A percentile compares a stretch with the other conserved stretches of the same genome.
phyloP scores from a whole-genome alignment of 164 flowering plant species.

The Amborella trichopoda region DNA sequence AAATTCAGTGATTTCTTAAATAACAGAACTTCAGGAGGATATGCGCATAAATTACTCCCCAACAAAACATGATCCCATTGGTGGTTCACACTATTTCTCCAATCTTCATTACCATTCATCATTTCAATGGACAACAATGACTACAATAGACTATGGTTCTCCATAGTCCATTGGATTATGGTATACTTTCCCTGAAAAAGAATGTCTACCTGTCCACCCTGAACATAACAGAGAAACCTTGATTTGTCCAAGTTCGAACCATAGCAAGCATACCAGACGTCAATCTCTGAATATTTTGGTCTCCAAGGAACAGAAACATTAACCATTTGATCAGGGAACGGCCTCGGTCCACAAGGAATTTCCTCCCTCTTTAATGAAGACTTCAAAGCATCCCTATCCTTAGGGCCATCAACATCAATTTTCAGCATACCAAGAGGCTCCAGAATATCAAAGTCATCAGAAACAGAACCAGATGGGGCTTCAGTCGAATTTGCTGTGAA shows the following conservation, averaged over 20 bases:
- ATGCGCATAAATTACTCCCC: no score
- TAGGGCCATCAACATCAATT: neutral
- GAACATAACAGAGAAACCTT: constrained; percentile 77
- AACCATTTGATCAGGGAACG: constrained; percentile 22
- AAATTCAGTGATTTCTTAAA: no score
- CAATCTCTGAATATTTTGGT: constrained; percentile 41
- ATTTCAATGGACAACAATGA: no score
- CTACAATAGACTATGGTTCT: no score
- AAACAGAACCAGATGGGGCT: constrained; percentile 1
- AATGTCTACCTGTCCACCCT: constrained; percentile 86
- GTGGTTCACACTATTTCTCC: no score
- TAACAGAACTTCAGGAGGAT: no score
- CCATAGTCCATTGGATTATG: no score
- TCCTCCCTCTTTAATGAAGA: constrained; percentile 6
- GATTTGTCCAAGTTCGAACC: constrained; percentile 89
- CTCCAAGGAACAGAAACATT: constrained; percentile 47
- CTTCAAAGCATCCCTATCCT: neutral
- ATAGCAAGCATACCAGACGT: constrained; percentile 78
- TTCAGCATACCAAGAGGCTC: constrained; percentile 23
- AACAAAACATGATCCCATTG: no score
- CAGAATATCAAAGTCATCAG: constrained; percentile 24
- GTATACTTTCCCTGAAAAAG: no score
- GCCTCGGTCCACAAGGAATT: neutral
- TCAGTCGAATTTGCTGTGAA: constrained; percentile 6
- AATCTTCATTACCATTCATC: no score